Base-by-base conservation (phyloP, 2,329 filamentous ascomycete species). In the Pseudodiploospora longispora region DNA sequence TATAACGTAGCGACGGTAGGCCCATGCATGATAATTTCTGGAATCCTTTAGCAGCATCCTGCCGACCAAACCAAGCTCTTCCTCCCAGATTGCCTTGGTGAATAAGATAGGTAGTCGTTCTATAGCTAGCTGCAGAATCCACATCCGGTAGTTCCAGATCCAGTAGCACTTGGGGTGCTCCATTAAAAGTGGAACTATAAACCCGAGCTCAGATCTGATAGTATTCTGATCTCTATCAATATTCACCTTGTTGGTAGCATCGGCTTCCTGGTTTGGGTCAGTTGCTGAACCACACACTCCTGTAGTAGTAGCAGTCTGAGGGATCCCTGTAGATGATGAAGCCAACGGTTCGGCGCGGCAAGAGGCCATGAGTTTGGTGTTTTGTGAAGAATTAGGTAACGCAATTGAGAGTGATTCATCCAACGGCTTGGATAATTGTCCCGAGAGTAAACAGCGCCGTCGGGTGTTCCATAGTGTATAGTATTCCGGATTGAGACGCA, bases 121-220 rank as follows among this genome's bases (percentile, higher is more conserved):
- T 38, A 84, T 85, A 31, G 82, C 82, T 61, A 87, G 78, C 43
- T 83, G 71, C 10, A 98, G 71, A 3, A 91, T 70, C 90, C 93
- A 98, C 38, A 84, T 67, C 29, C 93, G 83, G 65, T 96, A 91
- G 55, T 95, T 95, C 93, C 93, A 98, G 58, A 98, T 91, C 91
- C 93, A 97, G 69, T 98, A 98, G 72, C 93, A 97, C 64, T 98
- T 98, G 6, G 93, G 93, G 52, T 81, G 91, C 52, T 88, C 80
- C 51, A 87, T 76, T 40, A 98, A 76, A 19, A 98, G 75, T 1
- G 87, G 87, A 35, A 96, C 78, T 31, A 91, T 82, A 59, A 96
- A 95, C 39, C 70, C 69, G 31, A 98, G 72, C 61, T 98, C 93
- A 44, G 76, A 71, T 38, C 78, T 75, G 49, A 97, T 74, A 30